Conservation (phyloP, 2,329 filamentous ascomycete genomes). For the Nannizziopsis barbatae region DNA sequence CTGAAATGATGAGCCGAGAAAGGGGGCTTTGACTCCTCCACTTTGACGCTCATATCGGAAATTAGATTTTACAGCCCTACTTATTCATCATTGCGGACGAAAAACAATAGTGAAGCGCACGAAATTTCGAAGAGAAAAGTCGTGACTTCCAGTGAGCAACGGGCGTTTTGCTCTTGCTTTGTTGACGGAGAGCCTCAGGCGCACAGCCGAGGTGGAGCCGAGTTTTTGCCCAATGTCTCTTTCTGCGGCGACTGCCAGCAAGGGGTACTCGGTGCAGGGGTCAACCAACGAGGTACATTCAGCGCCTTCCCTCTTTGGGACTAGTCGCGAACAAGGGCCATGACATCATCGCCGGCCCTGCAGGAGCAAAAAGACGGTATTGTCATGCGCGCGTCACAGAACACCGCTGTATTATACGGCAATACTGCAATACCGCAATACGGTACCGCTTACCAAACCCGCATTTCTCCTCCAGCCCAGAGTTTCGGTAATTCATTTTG, state of each 20-base stretch:
- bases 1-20: too few species aligned
- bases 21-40: too few species aligned
- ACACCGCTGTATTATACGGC: not conserved
- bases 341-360: slow-evolving; percentile 6
- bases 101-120: too few species aligned
- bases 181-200: not conserved
- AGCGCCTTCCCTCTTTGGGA: not conserved
- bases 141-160: not conserved
- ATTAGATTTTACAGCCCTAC: too few species aligned
- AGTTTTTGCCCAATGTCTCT: too few species aligned
- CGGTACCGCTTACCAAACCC: not conserved
- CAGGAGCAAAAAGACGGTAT: not conserved
- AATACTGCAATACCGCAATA: too few species aligned
- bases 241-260: not conserved
- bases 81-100: too few species aligned
- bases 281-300: not conserved
- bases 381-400: not conserved
- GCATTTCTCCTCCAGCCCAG: not conserved
- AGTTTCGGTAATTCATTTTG: slow-evolving; percentile 3
- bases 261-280: not conserved
- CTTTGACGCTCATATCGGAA: too few species aligned
- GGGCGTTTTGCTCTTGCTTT: not conserved
- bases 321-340: not conserved
- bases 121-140: too few species aligned
- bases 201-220: not conserved